Evolutionary conservation across 2,329 filamentous ascomycete species (phyloP).

Genomic region (Colletotrichum cordylinicola): DNA sequence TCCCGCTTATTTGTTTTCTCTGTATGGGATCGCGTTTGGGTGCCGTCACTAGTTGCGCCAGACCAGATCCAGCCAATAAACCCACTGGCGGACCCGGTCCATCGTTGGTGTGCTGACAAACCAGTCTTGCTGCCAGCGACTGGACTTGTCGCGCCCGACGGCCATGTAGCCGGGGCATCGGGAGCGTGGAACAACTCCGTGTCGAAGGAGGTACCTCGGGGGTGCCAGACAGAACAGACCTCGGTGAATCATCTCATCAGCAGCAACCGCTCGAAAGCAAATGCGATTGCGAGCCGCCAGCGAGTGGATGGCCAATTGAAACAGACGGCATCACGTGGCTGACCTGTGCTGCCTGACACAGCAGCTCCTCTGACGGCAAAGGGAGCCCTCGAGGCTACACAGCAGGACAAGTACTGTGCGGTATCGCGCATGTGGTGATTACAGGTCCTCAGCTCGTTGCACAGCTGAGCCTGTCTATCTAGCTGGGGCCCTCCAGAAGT

Average conservation of each 20-base stretch:
- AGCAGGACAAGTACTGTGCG: not conserved
- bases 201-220: not conserved
- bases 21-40: not conserved
- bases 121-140: not conserved
- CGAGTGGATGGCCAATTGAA: not conserved
- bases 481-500: not conserved
- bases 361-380: not conserved
- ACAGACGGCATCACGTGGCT: not conserved
- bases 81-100: not conserved
- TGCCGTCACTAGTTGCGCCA: not conserved
- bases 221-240: not conserved
- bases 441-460: not conserved
- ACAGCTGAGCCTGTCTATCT: not conserved
- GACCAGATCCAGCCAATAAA: not conserved
- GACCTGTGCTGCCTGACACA: slow-evolving; percentile 6
- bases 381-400: not conserved
- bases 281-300: not conserved
- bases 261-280: not conserved
- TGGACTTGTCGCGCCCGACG: not conserved
- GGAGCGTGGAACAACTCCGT: not conserved
- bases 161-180: not conserved
- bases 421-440: not conserved
- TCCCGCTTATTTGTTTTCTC: not conserved
- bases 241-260: not conserved
- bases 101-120: slow-evolving; percentile 10